A percentile compares a stretch with the other conserved stretches of the same genome.
Evolutionary conservation across 768 basidiomycete genomes (phyloP).

Genomic region (Leccinum rimulosum): DNA sequence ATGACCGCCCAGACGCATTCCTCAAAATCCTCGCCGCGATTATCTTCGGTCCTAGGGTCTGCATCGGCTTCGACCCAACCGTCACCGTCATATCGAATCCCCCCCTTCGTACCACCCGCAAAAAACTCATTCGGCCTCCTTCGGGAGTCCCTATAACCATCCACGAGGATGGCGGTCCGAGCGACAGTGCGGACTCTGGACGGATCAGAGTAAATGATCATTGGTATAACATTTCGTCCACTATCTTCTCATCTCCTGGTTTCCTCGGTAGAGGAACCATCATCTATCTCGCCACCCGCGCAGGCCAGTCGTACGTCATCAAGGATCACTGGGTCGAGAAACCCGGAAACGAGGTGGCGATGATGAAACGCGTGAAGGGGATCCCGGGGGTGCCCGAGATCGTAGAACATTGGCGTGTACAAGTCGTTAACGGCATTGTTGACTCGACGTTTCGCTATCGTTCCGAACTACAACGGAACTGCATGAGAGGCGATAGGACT

Average conservation of each 20-base stretch:
- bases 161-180: neutral
- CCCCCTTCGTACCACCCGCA: neutral
- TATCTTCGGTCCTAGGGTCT: neutral
- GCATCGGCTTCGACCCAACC: neutral
- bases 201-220: neutral
- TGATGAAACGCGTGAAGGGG: neutral
- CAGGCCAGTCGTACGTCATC: neutral
- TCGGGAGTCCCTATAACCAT: neutral
- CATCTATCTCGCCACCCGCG: neutral
- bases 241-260: neutral
- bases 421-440: neutral
- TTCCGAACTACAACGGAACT: neutral
- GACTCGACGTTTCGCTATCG: neutral
- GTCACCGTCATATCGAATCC: neutral
- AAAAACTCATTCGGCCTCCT: neutral
- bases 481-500: neutral
- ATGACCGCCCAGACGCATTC: neutral
- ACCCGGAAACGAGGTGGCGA: neutral
- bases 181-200: too few species aligned
- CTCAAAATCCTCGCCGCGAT: neutral
- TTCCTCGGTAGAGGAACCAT: neutral
- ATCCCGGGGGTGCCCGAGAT: neutral
- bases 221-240: neutral
- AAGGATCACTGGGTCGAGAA: neutral
- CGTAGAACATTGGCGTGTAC: neutral